Base-by-base conservation (phyloP, 202 grass and related monocot species). In the Digitaria exilis region DNA sequence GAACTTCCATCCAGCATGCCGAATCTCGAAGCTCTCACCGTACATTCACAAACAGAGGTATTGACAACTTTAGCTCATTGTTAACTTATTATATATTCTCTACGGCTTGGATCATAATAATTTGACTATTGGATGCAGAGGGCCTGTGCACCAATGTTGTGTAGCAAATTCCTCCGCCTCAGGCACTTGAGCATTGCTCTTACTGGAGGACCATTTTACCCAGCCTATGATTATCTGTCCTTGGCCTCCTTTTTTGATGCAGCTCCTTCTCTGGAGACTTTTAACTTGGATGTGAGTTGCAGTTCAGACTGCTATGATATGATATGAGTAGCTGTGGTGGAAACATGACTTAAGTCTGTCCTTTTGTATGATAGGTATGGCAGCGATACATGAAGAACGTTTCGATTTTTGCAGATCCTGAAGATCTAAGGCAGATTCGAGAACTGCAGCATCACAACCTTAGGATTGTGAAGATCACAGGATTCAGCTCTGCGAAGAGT, bases 221-320 rank as follows among this genome's bases (percentile, higher is more conserved):
- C 9, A 15, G 28, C n/a, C 14, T 68, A 68, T 80, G n/a, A 69
- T 55, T 68, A 35, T 80, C 55, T 65, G 35, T 80, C 48, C 39
- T 44, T 80, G 63, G 34, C n/a, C 6, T 28, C 22, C 18, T 67
- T 55, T 30, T 26, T 56, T 54, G n/a, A 45, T 29, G 77, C 32
- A 68, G 25, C 63, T 43, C 63, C n/a, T 24, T 39, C 46, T 17
- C 42, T 80, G 63, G 63, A 55, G 34, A 80, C 32, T 26, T 80
- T 80, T 48, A 7, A 42, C 22, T 56, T 51, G 48, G 7, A 80
- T 42, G 76, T 65, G 34, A 65, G 76, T 68, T 18, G 5, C 19
- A 43, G 10, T 21, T 65, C 46, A n/a, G 49, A 45, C 9, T 63
- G 25, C 43, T 63, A 50, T 49, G n/a, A n/a, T 7, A 16, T 34